Percentiles rank a stretch among this genome's conserved stretches.
Conservation (phyloP, 176 grass and related monocot genomes). For the Chrysopogon serrulatus region DNA sequence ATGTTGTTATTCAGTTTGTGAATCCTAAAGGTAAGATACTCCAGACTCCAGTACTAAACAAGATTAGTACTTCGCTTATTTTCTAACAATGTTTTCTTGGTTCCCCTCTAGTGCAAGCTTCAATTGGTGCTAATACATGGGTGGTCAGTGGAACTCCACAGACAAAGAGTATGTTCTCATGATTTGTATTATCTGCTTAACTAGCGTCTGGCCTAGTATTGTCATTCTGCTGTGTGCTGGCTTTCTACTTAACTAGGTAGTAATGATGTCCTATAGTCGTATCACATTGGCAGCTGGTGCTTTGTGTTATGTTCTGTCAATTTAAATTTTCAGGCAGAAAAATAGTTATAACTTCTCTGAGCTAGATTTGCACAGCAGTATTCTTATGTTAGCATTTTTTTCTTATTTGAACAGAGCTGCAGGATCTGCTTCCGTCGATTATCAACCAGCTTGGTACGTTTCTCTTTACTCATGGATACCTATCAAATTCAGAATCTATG, state of each 20-base stretch:
- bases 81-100: slow-evolving; percentile 24
- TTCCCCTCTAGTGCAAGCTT: slow-evolving; percentile 84
- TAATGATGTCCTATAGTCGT: not conserved
- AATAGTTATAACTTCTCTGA: not conserved
- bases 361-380: not conserved
- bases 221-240: not conserved
- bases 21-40: slow-evolving; percentile 85
- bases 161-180: slow-evolving; percentile 73
- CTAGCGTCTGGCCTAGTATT: not conserved
- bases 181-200: not conserved
- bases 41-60: not conserved
- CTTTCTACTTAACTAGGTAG: not conserved
- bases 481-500: not conserved
- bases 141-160: slow-evolving; percentile 97
- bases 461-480: not conserved
- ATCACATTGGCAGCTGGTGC: not conserved
- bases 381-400: not conserved
- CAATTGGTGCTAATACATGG: slow-evolving; percentile 96
- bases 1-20: slow-evolving; percentile 91
- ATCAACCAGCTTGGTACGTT: slow-evolving; percentile 96
- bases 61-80: not conserved
- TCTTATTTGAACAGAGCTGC: slow-evolving; percentile 57
- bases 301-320: not conserved
- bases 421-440: slow-evolving; percentile 91
- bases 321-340: not conserved